Percentiles rank a stretch among this genome's conserved stretches.
phyloP scores from a whole-genome alignment of 2,329 filamentous ascomycete species.

The Monosporascus sp. region DNA sequence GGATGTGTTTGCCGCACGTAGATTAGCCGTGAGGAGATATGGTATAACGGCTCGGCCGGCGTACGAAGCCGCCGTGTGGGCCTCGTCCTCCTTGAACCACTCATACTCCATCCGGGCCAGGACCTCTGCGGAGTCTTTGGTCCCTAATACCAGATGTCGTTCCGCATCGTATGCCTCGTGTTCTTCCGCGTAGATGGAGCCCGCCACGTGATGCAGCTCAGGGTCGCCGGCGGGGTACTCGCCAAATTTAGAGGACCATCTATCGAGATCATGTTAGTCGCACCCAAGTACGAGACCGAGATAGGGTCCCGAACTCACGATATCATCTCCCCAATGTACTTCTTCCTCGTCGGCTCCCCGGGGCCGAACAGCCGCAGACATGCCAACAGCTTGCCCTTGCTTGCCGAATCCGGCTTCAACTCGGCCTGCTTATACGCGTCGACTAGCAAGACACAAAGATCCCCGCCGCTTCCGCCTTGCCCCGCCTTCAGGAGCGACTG shows the following conservation, averaged over 20 bases:
- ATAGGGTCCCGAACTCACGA: slow-evolving; percentile 43
- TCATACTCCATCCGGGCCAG: slow-evolving; percentile 81
- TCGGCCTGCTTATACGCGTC: slow-evolving; percentile 89
- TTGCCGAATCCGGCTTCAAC: slow-evolving; percentile 67
- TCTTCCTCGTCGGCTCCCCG: slow-evolving; percentile 87
- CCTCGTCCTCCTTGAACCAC: slow-evolving; percentile 88
- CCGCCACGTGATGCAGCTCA: slow-evolving; percentile 88
- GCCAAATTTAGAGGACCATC: slow-evolving; percentile 81
- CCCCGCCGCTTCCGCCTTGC: slow-evolving; percentile 90
- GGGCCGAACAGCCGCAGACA: slow-evolving; percentile 74
- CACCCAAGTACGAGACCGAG: no score
- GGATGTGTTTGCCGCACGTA: slow-evolving; percentile 80
- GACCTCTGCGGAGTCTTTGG: slow-evolving; percentile 76
- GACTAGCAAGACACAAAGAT: slow-evolving; percentile 79
- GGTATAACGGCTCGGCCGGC: slow-evolving; percentile 82
- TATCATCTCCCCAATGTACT: slow-evolving; percentile 82
- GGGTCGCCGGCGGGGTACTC: slow-evolving; percentile 89
- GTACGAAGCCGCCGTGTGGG: slow-evolving; percentile 82
- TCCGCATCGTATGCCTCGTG: slow-evolving; percentile 92
- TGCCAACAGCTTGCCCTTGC: slow-evolving; percentile 70
- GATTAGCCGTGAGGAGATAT: slow-evolving; percentile 84
- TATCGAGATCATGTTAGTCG: slow-evolving; percentile 20
- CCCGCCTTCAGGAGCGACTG: slow-evolving; percentile 82
- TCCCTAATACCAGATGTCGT: slow-evolving; percentile 81
- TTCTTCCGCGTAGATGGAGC: slow-evolving; percentile 85